phyloP scores from a whole-genome alignment of 2,329 filamentous ascomycete genomes.

The Apiospora pterosperma region DNA sequence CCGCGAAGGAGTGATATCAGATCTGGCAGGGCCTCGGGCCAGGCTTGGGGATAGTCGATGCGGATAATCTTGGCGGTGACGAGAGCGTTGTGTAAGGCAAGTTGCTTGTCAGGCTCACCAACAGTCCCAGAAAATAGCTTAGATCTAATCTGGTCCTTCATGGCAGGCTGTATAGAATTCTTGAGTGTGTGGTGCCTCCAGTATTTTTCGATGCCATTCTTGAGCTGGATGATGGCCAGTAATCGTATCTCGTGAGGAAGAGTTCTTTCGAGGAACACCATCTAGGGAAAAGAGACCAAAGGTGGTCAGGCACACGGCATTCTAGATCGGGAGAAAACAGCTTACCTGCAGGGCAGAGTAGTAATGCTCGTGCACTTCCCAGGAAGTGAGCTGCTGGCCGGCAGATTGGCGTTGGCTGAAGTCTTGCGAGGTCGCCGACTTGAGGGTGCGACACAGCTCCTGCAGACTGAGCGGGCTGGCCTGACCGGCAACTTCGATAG shows the following conservation, averaged over 20 bases:
- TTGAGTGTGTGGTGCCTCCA: slow-evolving; percentile 67
- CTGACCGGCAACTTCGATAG: slow-evolving; percentile 78
- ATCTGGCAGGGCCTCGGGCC: slow-evolving; percentile 62
- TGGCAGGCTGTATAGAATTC: slow-evolving; percentile 68
- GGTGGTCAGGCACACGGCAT: not conserved
- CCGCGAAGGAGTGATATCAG: slow-evolving; percentile 63
- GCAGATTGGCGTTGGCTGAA: slow-evolving; percentile 63
- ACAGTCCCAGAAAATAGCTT: slow-evolving; percentile 74
- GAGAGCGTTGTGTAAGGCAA: slow-evolving; percentile 85
- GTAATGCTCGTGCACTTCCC: slow-evolving; percentile 66
- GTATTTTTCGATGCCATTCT: slow-evolving; percentile 93
- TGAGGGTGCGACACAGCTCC: slow-evolving; percentile 62
- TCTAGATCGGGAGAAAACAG: not conserved
- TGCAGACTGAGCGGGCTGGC: slow-evolving; percentile 65
- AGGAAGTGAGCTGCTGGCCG: slow-evolving; percentile 67
- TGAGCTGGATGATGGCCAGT: slow-evolving; percentile 88
- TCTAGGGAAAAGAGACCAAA: slow-evolving; percentile 41
- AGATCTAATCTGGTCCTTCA: slow-evolving; percentile 74
- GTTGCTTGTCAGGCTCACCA: slow-evolving; percentile 67
- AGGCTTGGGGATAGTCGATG: slow-evolving; percentile 85
- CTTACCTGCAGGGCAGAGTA: slow-evolving; percentile 66
- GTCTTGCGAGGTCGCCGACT: slow-evolving; percentile 60
- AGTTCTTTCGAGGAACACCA: slow-evolving; percentile 76
- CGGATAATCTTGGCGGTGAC: slow-evolving; percentile 84
- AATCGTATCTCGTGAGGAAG: slow-evolving; percentile 78